Evolutionary conservation across 2,329 filamentous ascomycete species (phyloP).

Genomic region (Fusarium falciforme): DNA sequence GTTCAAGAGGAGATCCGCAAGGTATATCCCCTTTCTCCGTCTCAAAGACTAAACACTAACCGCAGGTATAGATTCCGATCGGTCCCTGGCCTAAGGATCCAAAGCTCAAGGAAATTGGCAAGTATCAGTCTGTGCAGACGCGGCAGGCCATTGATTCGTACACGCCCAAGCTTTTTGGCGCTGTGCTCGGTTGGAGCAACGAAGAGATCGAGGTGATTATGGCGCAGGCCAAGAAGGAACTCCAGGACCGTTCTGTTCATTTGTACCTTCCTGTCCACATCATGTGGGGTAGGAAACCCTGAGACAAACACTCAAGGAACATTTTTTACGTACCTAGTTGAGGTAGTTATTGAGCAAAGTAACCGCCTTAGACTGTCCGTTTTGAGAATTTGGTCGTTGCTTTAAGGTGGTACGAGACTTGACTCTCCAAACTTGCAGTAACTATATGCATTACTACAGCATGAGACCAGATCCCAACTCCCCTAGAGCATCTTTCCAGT

Average conservation of each 20-base stretch:
- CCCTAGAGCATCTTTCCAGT: background rate
- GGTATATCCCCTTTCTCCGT: background rate
- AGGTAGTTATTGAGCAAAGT: background rate
- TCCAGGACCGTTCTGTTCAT: conserved; percentile 23
- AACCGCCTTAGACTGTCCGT: background rate
- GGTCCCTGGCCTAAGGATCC: conserved; percentile 19
- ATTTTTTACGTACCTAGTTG: background rate
- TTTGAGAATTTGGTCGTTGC: background rate
- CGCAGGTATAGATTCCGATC: conserved; percentile 2
- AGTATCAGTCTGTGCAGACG: conserved; percentile 21
- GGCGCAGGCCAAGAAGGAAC: conserved; percentile 30
- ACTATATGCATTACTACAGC: background rate
- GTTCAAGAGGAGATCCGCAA: background rate
- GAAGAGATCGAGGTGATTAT: conserved; percentile 28
- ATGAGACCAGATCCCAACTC: background rate
- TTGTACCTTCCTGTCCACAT: conserved; percentile 27
- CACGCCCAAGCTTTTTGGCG: conserved; percentile 26
- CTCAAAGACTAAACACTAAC: background rate
- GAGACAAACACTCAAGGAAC: background rate
- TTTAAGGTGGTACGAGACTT: background rate
- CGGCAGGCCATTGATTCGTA: conserved; percentile 24
- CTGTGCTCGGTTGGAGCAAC: conserved; percentile 25
- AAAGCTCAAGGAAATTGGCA: conserved; percentile 23
- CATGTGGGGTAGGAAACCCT: conserved; percentile 26
- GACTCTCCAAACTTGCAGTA: background rate